Evolutionary conservation across 441 rosid genomes (phyloP), one percentile per base, ranked within the genome.

Genomic region (Erysimum cheiri): DNA sequence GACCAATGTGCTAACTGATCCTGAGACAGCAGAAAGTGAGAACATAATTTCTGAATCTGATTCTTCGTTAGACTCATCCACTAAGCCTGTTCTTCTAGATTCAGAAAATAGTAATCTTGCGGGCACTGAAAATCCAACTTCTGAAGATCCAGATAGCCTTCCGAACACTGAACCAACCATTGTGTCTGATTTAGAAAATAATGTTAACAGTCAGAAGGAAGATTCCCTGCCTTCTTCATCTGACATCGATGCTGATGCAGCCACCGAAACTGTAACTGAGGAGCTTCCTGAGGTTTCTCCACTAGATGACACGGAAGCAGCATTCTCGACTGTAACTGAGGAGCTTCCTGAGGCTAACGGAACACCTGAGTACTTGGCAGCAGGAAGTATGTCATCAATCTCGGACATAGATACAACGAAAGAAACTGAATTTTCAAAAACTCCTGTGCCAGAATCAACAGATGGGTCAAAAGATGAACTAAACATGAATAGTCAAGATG

Each of bases 331-430:
- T 69, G 67, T 75, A 64, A 62, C 72, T 43, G 69, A 64, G 65
- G 85, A 86, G 67, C 80, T 72, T 66, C 71, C 73, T 50, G 87
- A 81, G 49, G 70, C 47, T 37, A 65, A 73, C 26, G 72, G 59
- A 76, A 67, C 71, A 52, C 72, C 78, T 0, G 85, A 69, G 73
- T 73, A 73, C 29, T 62, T 60, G 35, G 72, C 60, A 49, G 82
- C 77, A 40, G 70, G 37, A 74, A 74, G 70, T 57, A 73, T 67
- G 46, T 44, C 70, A 82, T 78, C 85, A 44, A 52, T 80, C 70
- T 31, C 63, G 46, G 87, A 87, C 75, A 64, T 63, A 58, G 77
- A 67, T 67, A 40, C 78, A 62, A 47, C 53, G 7, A 76, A 67
- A 66, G 86, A 83, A 70, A 75, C 17, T 54, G 75, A 40, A 44